Evolutionary conservation across 2,329 filamentous ascomycete genomes (phyloP), one percentile per base, ranked within the genome.

Genomic region (Penicillium sp.): DNA sequence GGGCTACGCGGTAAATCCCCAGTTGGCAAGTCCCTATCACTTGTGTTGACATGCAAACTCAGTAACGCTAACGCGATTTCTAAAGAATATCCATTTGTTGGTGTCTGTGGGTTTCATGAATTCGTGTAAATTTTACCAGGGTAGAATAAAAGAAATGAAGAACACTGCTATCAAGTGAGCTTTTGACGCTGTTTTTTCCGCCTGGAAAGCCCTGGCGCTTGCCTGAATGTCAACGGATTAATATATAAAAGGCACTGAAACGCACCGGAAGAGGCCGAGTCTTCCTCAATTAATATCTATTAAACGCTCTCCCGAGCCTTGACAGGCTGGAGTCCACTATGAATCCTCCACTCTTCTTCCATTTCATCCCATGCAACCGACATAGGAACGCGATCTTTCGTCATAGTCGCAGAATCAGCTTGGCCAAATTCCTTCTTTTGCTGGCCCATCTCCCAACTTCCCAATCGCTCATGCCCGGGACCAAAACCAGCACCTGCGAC

Each of bases 391-490:
- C 12, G 43, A 10, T 54, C 42, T 26, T 28, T 54, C 23, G 42
- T 42, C n/a, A 46, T 39, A 28, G 4, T 44, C 49, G 45, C 42
- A 57, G 57, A 34, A 56, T 21, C 36, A 6, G 16, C 8, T 6
- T 39, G 36, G 36, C 51, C 59, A 41, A 24, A 58, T 50, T 45
- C 53, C 60, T 57, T 69, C 64, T 64, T 65, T 16, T 66, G 61
- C 42, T 70, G 59, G 48, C 74, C 73, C 67, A 84, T 65, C 63
- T 84, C 82, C 82, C 82, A 85, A 54, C 81, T 84, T 0, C 79
- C 81, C 16, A 78, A 71, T 41, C 81, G 70, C 67, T 83, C 81
- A 63, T 83, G 77, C 1, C 74, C 74, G 15, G 69, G 70, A 18
- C 69, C 64, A 28, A 58, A 47, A 34, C 58, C 47, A 10, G 46